A percentile compares a stretch with the other conserved stretches of the same genome.
These are phyloP conservation scores for Stylonectria norvegica DNA, from an alignment of 2,329 filamentous ascomycete species.

Conservation along the genomic window DNA sequence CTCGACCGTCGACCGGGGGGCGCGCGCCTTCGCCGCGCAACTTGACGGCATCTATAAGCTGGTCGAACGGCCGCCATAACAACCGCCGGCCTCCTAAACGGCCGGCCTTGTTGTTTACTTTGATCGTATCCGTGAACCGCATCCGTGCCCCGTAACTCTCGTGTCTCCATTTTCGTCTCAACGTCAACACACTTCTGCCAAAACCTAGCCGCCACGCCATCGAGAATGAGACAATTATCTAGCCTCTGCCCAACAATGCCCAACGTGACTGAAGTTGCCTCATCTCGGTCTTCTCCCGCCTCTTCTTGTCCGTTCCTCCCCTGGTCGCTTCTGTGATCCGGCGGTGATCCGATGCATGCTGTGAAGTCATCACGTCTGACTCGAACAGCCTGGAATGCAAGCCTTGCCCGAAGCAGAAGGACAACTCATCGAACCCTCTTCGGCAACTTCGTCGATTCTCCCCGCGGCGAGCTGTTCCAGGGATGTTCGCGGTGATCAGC, in stretches of 20 bases:
- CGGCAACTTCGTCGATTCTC: constrained; percentile 20
- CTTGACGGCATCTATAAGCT: constrained; percentile 6
- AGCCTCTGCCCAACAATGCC: constrained; percentile 27
- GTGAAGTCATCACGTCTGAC: constrained; percentile 28
- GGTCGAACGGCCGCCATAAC: constrained; percentile 11
- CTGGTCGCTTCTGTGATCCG: not conserved
- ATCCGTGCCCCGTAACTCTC: constrained; percentile 12
- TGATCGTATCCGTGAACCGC: constrained; percentile 13
- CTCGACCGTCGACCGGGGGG: constrained; percentile 6
- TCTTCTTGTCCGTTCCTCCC: constrained; percentile 14
- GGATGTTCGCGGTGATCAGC: constrained; percentile 12
- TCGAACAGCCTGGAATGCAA: constrained; percentile 25
- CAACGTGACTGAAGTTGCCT: constrained; percentile 16
- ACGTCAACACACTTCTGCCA: constrained; percentile 9
- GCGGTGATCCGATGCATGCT: constrained; percentile 24
- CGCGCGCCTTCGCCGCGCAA: constrained; percentile 9
- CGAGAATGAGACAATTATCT: constrained; percentile 16
- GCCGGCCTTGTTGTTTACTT: constrained; percentile 13
- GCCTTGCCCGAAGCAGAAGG: constrained; percentile 32
- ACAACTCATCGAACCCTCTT: constrained; percentile 27
- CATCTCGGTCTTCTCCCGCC: constrained; percentile 9
- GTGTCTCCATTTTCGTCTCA: constrained; percentile 14
- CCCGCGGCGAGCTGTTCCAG: constrained; percentile 20
- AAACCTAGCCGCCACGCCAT: constrained; percentile 19
- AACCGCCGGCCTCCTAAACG: constrained; percentile 14